These are phyloP conservation scores for Nicotiana sylvestris DNA, from an alignment of 257 asterid genomes.

Conservation along the genomic window DNA sequence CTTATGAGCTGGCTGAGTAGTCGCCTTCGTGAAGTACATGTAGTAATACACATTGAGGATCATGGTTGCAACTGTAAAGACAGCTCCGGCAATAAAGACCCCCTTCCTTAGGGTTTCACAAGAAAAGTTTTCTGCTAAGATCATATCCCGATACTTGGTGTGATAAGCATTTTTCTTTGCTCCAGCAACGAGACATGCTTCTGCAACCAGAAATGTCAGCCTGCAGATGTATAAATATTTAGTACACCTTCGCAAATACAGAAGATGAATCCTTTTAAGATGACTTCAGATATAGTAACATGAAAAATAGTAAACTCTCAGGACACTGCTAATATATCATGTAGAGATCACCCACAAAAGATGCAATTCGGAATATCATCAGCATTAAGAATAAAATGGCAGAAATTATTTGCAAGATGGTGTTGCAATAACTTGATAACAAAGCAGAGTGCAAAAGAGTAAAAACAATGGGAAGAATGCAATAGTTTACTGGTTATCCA, in stretches of 20 bases:
- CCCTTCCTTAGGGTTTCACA: slow-evolving; percentile 82
- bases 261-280: background rate
- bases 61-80: slow-evolving; percentile 75
- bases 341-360: background rate
- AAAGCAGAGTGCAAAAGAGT: background rate
- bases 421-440: background rate
- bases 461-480: background rate
- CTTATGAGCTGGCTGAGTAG: slow-evolving; percentile 53
- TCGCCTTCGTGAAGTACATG: slow-evolving; percentile 74
- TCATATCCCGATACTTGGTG: slow-evolving; percentile 61
- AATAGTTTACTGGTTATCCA: background rate
- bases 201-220: slow-evolving; percentile 71
- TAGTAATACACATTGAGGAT: slow-evolving; percentile 64
- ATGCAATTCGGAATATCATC: background rate
- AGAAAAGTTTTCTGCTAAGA: slow-evolving; percentile 58
- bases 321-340: background rate
- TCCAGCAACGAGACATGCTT: slow-evolving; percentile 75
- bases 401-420: background rate
- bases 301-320: background rate
- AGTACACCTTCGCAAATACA: background rate
- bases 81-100: slow-evolving; percentile 89
- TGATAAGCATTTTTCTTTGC: slow-evolving; percentile 73
- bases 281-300: background rate
- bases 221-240: slow-evolving; percentile 30
- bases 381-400: background rate